Evolutionary conservation across 768 basidiomycete genomes (phyloP).

Genomic region (Rhizopogon roseolus): DNA sequence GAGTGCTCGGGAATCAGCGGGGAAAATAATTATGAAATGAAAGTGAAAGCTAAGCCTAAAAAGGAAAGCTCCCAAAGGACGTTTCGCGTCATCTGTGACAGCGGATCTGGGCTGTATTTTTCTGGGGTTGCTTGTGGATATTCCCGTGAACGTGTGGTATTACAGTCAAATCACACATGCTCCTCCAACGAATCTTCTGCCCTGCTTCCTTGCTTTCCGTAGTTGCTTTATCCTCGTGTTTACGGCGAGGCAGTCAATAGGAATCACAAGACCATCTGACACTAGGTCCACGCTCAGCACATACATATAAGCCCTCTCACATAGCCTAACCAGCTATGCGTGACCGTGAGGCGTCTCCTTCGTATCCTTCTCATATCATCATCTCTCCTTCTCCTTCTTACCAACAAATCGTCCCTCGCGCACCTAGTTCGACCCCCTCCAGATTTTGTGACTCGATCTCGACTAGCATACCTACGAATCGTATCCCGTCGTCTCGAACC

Average conservation of each 20-base stretch:
- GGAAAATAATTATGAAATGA: neutral
- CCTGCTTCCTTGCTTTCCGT: neutral
- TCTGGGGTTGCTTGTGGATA: neutral
- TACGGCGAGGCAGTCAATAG: constrained; percentile 1
- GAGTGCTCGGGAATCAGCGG: neutral
- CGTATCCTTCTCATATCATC: constrained; percentile 15
- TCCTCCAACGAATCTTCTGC: neutral
- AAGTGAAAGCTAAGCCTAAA: neutral
- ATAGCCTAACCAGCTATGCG: neutral
- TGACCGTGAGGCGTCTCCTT: constrained; percentile 7
- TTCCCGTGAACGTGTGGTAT: constrained; percentile 1
- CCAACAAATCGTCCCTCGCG: neutral
- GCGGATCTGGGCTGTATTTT: neutral
- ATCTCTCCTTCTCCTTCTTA: constrained; percentile 6
- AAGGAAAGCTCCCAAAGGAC: neutral
- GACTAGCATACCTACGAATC: constrained; percentile 2
- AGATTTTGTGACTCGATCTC: neutral
- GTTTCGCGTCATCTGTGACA: neutral
- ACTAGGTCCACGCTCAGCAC: neutral
- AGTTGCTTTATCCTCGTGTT: constrained; percentile 7
- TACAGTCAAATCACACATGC: neutral
- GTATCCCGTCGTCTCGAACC: constrained; percentile 9
- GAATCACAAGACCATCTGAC: constrained; percentile 1
- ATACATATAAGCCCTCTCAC: neutral
- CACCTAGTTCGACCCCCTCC: neutral